A percentile compares a stretch with the other conserved stretches of the same genome.
Conservation (phyloP, 768 basidiomycete species). For the Hydnomerulius pinastri region DNA sequence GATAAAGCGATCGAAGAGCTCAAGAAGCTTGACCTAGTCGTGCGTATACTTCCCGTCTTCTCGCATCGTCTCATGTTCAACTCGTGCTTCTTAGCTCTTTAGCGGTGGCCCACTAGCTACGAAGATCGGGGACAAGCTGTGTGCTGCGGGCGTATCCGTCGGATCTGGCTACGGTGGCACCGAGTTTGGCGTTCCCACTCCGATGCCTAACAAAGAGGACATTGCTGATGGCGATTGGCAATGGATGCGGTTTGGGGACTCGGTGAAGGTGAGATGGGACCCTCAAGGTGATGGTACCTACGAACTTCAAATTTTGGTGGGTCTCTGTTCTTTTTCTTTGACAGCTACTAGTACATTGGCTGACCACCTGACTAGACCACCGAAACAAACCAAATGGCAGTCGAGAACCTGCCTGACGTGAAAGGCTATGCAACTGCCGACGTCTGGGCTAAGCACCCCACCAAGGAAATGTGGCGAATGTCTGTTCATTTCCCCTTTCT, state of each 20-base stretch:
- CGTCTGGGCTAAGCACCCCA: conserved; percentile 40
- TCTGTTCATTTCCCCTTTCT: conserved; percentile 23
- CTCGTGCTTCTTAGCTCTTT: no score
- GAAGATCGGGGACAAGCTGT: conserved; percentile 28
- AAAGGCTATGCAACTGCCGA: conserved; percentile 40
- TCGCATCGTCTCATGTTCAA: no score
- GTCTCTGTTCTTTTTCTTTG: background rate
- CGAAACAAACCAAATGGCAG: no score
- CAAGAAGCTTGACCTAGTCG: conserved; percentile 19
- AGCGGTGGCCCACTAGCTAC: conserved; percentile 35
- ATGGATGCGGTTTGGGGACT: conserved; percentile 29
- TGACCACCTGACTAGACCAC: background rate
- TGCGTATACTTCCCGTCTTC: no score
- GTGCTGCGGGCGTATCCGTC: conserved; percentile 28
- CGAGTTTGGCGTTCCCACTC: conserved; percentile 7
- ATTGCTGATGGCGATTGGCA: conserved; percentile 24
- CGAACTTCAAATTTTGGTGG: conserved; percentile 36
- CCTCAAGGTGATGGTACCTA: conserved; percentile 31
- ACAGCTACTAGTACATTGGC: background rate
- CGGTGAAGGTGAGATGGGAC: conserved; percentile 22
- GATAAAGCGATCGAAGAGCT: conserved; percentile 16
- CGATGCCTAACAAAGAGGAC: background rate
- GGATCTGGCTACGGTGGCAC: conserved; percentile 36
- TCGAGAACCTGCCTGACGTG: conserved; percentile 34
- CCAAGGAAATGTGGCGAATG: conserved; percentile 35